phyloP scores from a whole-genome alignment of 768 basidiomycete genomes.

The Termitomyces sp. region DNA sequence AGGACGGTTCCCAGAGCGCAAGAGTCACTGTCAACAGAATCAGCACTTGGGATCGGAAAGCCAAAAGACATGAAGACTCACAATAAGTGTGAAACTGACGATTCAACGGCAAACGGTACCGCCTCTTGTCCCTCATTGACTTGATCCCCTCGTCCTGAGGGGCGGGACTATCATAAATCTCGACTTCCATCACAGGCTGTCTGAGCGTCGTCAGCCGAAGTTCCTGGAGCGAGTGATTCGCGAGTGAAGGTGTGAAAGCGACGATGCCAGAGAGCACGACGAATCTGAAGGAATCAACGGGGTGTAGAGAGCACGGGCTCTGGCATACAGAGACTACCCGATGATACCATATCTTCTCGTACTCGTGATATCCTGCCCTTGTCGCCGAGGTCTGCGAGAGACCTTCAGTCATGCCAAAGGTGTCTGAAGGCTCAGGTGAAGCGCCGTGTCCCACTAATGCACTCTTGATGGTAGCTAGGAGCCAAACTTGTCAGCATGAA shows the following conservation, averaged over 20 bases:
- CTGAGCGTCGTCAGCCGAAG: neutral
- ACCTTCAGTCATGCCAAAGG: constrained; percentile 18
- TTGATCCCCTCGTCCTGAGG: constrained; percentile 14
- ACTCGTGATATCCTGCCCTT: constrained; percentile 6
- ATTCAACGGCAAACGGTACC: constrained; percentile 50
- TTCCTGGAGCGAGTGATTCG: no score
- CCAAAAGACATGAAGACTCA: constrained; percentile 1
- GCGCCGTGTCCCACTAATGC: neutral
- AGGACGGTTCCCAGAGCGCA: constrained; percentile 19
- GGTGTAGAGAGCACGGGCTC: constrained; percentile 35
- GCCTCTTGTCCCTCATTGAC: constrained; percentile 52
- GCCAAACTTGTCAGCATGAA: neutral
- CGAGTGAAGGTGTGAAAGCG: no score
- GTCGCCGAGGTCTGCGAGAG: neutral
- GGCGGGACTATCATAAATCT: constrained; percentile 34
- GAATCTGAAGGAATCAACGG: constrained; percentile 20
- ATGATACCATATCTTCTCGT: constrained; percentile 29
- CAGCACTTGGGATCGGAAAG: no score
- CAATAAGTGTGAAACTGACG: no score
- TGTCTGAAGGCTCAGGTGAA: constrained; percentile 6
- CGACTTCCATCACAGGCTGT: constrained; percentile 2
- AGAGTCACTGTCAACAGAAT: no score
- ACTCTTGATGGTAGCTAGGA: neutral
- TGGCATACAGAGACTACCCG: constrained; percentile 25
- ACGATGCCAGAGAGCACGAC: constrained; percentile 9